Evolutionary conservation across 2,329 filamentous ascomycete genomes (phyloP).

Genomic region (Gnomoniopsis sp.): DNA sequence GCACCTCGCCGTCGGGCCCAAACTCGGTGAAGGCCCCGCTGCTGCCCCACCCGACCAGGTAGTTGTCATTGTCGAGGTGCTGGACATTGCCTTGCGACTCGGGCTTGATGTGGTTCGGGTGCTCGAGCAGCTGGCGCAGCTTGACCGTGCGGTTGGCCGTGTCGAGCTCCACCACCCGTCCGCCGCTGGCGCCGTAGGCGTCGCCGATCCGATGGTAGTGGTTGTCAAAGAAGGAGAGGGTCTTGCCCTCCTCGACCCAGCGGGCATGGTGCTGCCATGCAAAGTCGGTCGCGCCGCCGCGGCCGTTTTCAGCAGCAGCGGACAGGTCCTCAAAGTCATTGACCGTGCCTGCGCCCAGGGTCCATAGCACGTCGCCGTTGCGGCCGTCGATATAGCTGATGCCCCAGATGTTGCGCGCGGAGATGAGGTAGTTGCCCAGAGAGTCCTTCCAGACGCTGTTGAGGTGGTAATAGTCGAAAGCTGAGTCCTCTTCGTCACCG

Average conservation of each 20-base stretch:
- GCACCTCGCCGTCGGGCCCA: constrained; percentile 14
- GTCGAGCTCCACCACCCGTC: constrained; percentile 25
- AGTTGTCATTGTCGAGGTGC: constrained; percentile 49
- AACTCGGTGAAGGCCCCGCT: constrained; percentile 18
- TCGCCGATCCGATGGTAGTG: constrained; percentile 18
- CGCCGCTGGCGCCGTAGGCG: constrained; percentile 20
- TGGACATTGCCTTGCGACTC: constrained; percentile 46
- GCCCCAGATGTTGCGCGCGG: constrained; percentile 28
- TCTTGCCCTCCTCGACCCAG: constrained; percentile 21
- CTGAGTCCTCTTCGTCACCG: constrained; percentile 6
- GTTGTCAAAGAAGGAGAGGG: constrained; percentile 37
- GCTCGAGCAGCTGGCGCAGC: constrained; percentile 27
- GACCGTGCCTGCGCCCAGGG: constrained; percentile 29
- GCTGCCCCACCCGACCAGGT: constrained; percentile 49
- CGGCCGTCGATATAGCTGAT: constrained; percentile 23
- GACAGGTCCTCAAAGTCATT: constrained; percentile 34
- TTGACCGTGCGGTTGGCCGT: constrained; percentile 25
- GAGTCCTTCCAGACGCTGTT: constrained; percentile 33
- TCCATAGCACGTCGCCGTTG: constrained; percentile 33
- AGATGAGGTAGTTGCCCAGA: constrained; percentile 35
- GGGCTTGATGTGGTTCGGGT: constrained; percentile 22
- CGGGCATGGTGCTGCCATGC: constrained; percentile 37
- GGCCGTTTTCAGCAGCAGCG: too few relatives aligned
- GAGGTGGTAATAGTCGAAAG: constrained; percentile 36
- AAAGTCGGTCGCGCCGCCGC: constrained; percentile 31